A percentile compares a stretch with the other conserved stretches of the same genome.
Conservation (phyloP, 176 grass and related monocot species). For the Pontederia paniculata region DNA sequence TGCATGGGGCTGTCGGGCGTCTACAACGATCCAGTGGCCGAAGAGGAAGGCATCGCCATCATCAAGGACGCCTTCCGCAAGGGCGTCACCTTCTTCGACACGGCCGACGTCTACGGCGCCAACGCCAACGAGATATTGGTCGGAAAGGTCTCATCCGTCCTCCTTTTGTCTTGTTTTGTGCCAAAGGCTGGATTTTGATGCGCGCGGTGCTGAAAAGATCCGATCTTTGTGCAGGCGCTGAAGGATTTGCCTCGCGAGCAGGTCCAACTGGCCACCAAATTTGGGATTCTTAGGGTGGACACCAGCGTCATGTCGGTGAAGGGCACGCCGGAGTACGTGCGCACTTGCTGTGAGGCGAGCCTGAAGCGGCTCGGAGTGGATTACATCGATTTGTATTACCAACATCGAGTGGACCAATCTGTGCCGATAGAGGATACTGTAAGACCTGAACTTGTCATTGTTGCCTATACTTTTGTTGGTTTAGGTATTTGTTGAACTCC, state of each 20-base stretch:
- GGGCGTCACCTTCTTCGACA: constrained; percentile 23
- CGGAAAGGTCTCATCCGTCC: not conserved
- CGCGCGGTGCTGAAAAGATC: not conserved
- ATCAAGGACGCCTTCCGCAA: constrained; percentile 15
- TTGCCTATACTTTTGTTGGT: not conserved
- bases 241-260: constrained; percentile 17
- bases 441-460: not conserved
- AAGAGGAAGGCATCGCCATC: constrained; percentile 13
- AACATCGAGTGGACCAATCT: constrained; percentile 7
- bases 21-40: constrained; percentile 12
- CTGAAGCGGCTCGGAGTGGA: constrained; percentile 1
- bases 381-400: constrained; percentile 15
- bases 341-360: not conserved
- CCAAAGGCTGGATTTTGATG: not conserved
- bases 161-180: not conserved
- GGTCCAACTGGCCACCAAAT: constrained; percentile 21
- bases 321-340: not conserved
- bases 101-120: constrained; percentile 14
- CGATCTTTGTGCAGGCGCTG: constrained; percentile 16
- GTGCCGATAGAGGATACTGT: constrained; percentile 21
- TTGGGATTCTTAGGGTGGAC: not conserved
- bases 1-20: constrained; percentile 20
- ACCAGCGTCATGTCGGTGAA: not conserved
- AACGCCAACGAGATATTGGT: constrained; percentile 10
- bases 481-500: not conserved